These are phyloP conservation scores for Vitis riparia DNA, from an alignment of 164 flowering plant genomes.

Conservation along the genomic window DNA sequence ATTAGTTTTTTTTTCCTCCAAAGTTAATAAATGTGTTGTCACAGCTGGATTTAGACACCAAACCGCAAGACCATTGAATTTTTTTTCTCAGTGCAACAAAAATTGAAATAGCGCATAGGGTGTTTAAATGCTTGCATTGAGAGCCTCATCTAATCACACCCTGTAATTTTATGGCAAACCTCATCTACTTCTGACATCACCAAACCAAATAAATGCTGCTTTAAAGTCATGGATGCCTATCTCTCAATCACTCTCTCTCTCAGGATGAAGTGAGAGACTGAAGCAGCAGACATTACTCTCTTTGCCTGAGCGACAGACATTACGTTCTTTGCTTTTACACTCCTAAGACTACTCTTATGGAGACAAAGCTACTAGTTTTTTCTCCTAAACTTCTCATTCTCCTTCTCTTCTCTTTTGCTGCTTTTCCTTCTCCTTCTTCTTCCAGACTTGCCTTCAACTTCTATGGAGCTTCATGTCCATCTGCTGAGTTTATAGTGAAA, in stretches of 20 bases:
- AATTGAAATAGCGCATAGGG: no score
- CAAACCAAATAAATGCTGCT: slow-evolving; percentile 20
- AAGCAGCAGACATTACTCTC: no score
- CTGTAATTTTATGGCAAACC: neutral
- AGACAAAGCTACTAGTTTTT: neutral
- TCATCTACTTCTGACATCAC: slow-evolving; percentile 25
- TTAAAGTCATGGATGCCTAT: slow-evolving; percentile 3
- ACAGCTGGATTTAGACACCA: no score
- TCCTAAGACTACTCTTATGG: slow-evolving; percentile 2
- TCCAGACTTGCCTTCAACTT: slow-evolving; percentile 46
- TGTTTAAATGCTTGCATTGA: no score
- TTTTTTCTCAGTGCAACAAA: no score
- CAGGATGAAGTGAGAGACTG: neutral
- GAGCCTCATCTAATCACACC: no score
- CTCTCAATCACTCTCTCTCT: neutral
- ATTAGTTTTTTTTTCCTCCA: no score
- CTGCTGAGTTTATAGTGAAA: slow-evolving; percentile 61
- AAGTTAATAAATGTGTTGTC: no score
- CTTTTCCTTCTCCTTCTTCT: slow-evolving; percentile 23
- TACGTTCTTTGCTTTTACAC: no score
- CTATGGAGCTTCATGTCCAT: slow-evolving; percentile 65
- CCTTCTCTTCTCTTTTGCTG: slow-evolving; percentile 10
- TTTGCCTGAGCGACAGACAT: no score
- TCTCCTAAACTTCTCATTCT: neutral
- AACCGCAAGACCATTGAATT: no score